Base-by-base conservation (phyloP, 768 basidiomycete species). In the Coprinellus aureogranulatus region DNA sequence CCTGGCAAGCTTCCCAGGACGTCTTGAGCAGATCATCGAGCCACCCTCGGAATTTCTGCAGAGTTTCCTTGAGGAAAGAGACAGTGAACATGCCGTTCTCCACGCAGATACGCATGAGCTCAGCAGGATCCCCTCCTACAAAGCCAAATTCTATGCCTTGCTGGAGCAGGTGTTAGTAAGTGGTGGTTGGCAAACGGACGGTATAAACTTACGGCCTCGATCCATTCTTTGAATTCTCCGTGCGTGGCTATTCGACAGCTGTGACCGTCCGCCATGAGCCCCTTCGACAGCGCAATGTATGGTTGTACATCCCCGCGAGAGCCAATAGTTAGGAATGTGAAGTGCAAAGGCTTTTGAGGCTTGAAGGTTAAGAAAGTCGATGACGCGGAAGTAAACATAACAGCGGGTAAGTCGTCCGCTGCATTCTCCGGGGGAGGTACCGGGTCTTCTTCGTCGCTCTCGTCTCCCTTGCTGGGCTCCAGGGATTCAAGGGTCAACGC, bases 31-130 rank as follows among this genome's bases (percentile, higher is more conserved):
- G 80, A 68, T 99, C 97, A 67, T 99, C 97, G 39, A 98, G 77
- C 96, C 96, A 98, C 10, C 94, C 94, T 53, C 97, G 89, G 77
- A 98, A 98, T 90, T 94, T 97, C 60, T 84, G 77, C 37, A 98
- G 69, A 11, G 87, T 89, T 68, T 99, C 97, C 70, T 89, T 94
- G 70, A 98, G 74, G 73, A 98, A 98, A 0, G 94, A 86, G 37
- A 98, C 89, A 0, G 96, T 97, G 68, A 98, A 99, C 57, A 89
- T 97, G 60, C 97, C 97, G 72, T 99, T 98, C 72, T 98, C 96
- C 31, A 98, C 89, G 70, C 95, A 98, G 61, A 99, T 93, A 53
- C 92, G 84, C 94, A 98, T 95, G 41, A 99, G 76, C 71, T 98
- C 96, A 1, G 97, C 95, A 10, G 96, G 96, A 71, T 98, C 97